Conservation (phyloP, 345 rosid species). For the Capsella bursapastoris region DNA sequence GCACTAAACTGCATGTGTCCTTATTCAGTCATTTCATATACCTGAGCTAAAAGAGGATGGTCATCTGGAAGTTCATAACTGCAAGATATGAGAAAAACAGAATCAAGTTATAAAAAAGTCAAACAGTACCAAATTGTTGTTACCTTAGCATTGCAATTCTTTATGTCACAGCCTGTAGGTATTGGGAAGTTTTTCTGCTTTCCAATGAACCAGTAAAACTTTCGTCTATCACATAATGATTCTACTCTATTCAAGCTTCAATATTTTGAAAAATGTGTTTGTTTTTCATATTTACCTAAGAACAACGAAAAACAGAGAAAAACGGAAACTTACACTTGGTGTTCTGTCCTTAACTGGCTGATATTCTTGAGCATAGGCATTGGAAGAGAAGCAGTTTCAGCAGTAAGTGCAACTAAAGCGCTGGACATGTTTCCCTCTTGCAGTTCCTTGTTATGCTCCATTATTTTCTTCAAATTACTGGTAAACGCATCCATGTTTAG, state of each 20-base stretch:
- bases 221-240: neutral
- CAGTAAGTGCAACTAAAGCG: slow-evolving; percentile 80
- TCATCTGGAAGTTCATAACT: slow-evolving; percentile 90
- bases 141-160: neutral
- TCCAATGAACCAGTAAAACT: neutral
- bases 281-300: neutral
- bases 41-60: slow-evolving; percentile 79
- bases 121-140: slow-evolving; percentile 18
- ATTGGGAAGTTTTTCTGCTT: slow-evolving; percentile 1
- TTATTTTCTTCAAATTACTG: slow-evolving; percentile 63
- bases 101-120: slow-evolving; percentile 1
- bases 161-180: neutral
- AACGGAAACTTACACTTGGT: slow-evolving; percentile 75
- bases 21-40: slow-evolving; percentile 46
- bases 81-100: slow-evolving; percentile 40
- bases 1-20: slow-evolving; percentile 40
- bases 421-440: slow-evolving; percentile 72
- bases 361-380: slow-evolving; percentile 81
- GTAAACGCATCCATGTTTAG: slow-evolving; percentile 73
- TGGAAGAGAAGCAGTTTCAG: slow-evolving; percentile 83
- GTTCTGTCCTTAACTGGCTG: slow-evolving; percentile 88
- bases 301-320: slow-evolving; percentile 8
- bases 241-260: neutral
- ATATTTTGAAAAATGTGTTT: neutral
- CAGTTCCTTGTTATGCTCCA: slow-evolving; percentile 71